A percentile compares a stretch with the other conserved stretches of the same genome.
phyloP scores from a whole-genome alignment of 2,329 filamentous ascomycete species.

The Scleromitrula shiraiana region DNA sequence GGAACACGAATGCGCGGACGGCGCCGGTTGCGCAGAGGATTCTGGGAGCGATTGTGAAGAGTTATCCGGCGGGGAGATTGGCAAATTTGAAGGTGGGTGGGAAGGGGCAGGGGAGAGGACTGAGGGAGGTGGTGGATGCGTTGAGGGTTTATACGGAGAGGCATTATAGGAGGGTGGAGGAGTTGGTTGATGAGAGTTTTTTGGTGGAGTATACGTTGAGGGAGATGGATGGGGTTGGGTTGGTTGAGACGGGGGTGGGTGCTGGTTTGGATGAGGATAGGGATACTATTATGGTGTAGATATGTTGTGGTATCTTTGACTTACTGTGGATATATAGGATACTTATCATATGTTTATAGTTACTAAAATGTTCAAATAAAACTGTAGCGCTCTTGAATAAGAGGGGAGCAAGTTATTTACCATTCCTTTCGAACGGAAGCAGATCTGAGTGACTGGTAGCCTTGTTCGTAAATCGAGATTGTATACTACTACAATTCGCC shows the following conservation, averaged over 20 bases:
- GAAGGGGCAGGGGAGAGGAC: constrained; percentile 51
- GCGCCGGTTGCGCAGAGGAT: constrained; percentile 80
- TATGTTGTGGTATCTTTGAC: neutral
- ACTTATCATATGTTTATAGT: too few relatives aligned
- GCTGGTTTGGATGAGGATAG: neutral
- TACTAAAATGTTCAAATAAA: too few relatives aligned
- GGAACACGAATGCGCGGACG: constrained; percentile 93
- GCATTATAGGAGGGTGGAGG: constrained; percentile 84
- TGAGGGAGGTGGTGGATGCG: constrained; percentile 82
- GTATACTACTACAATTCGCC: too few relatives aligned
- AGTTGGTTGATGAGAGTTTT: constrained; percentile 89
- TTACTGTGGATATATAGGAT: too few relatives aligned
- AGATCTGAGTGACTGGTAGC: too few relatives aligned
- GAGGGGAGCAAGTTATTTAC: too few relatives aligned
- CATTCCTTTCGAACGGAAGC: too few relatives aligned
- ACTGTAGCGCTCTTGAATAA: too few relatives aligned
- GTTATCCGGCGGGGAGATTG: constrained; percentile 72
- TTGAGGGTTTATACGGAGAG: constrained; percentile 85
- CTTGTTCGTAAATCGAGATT: too few relatives aligned
- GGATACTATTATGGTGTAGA: constrained; percentile 10
- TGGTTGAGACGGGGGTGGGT: constrained; percentile 11
- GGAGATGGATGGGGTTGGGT: constrained; percentile 66
- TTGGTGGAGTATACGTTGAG: constrained; percentile 85
- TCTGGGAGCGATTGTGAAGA: constrained; percentile 68
- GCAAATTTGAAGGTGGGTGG: constrained; percentile 58